Base-by-base conservation (phyloP, 2,329 filamentous ascomycete genomes). In the Colletotrichum liaoningense region DNA sequence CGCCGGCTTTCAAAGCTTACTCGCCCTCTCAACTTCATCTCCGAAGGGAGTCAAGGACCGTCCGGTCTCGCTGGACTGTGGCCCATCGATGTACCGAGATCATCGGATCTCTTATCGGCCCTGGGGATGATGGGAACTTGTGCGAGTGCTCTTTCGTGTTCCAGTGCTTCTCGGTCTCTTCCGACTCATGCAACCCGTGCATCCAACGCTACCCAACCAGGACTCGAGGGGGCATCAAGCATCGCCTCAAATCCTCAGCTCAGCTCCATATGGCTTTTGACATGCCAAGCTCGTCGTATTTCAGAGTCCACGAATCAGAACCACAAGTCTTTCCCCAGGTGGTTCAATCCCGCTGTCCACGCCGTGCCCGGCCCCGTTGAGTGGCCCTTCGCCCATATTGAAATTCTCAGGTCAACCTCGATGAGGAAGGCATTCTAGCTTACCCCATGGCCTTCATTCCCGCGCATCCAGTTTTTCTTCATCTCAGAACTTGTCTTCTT, bases 1-100 rank as follows among this genome's bases (percentile, higher is more conserved):
- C 42, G 68, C 55, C 63, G 63, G 68, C 42, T 71, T n/a, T 52
- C 12, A 26, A 49, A 71, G 68, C 63, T 60, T 71, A 46, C 28
- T 64, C 22, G 55, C 60, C 55, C 63, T 60, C 54, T 55, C 63
- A 63, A 58, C 62, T 63, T 64, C 59, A 64, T 67, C 46, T 67
- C 46, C 67, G 22, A 46, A 16, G 38, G 38, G 38, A 19, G 16
- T 42, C 38, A 42, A 42, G 24, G 26, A n/a, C 55, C 54, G 67
- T 30, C 63, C 38, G 63, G 46, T 46, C 56, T 38, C 22, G 56
- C 46, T 24, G n/a, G n/a, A 24, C 57, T 11, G 30, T 33, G 30
- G 30, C 30, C 9, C 12, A 19, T 38, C 11, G 56, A 30, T 22
- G 26, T 16, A 24, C 22, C 26, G 24, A 26, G 28, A 42, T 42